Percentiles rank a stretch among this genome's conserved stretches.
Evolutionary conservation across 768 basidiomycete species (phyloP).

Genomic region (Panellus pusillus): DNA sequence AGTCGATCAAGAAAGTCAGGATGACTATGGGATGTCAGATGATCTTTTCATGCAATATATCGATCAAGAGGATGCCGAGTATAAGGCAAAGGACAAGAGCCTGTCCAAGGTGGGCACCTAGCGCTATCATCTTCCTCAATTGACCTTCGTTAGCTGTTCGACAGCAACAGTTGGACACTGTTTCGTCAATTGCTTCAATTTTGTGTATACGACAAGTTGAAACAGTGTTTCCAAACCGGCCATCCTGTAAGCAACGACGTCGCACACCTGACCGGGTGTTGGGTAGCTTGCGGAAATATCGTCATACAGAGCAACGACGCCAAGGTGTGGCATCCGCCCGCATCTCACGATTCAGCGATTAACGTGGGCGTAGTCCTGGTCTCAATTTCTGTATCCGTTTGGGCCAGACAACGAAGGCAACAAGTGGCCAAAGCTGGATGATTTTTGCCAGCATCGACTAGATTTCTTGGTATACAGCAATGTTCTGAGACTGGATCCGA

Average conservation of each 20-base stretch:
- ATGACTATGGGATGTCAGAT: constrained; percentile 60
- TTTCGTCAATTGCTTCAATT: constrained; percentile 35
- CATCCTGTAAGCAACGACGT: constrained; percentile 34
- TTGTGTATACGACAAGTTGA: constrained; percentile 28
- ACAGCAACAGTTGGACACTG: constrained; percentile 46
- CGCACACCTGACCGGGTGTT: constrained; percentile 65
- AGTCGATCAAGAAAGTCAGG: constrained; percentile 67
- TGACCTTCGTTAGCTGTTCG: constrained; percentile 43
- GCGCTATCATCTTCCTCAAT: neutral
- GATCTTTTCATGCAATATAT: constrained; percentile 47
- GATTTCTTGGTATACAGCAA: constrained; percentile 62
- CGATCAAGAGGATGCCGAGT: constrained; percentile 25
- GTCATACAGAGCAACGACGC: constrained; percentile 38
- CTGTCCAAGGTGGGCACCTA: constrained; percentile 47
- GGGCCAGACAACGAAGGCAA: constrained; percentile 50
- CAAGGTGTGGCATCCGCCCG: constrained; percentile 22
- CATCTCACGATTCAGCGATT: neutral
- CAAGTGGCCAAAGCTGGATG: constrained; percentile 43
- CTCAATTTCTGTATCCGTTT: constrained; percentile 49
- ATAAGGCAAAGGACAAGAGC: constrained; percentile 44
- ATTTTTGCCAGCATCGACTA: constrained; percentile 54
- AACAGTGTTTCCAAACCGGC: constrained; percentile 40
- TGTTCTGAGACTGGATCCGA: constrained; percentile 58
- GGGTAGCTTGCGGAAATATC: constrained; percentile 70
- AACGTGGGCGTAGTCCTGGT: constrained; percentile 53